These are phyloP conservation scores for Alternaria burnsii DNA, from an alignment of 2,329 filamentous ascomycete species.

Conservation along the genomic window DNA sequence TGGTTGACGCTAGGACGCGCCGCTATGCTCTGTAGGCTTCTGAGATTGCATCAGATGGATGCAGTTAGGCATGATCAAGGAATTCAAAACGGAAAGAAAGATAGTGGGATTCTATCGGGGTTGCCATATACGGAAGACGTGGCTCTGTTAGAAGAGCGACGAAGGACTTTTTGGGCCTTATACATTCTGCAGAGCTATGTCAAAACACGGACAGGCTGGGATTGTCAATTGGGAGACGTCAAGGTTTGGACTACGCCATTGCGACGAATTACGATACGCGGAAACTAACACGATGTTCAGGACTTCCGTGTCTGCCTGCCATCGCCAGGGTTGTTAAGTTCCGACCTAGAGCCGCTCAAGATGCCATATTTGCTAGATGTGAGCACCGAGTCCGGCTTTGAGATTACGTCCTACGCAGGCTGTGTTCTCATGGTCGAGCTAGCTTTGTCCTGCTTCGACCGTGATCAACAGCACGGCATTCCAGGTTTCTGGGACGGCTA, in stretches of 20 bases:
- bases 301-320: too few relatives aligned
- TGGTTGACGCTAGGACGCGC: constrained; percentile 7
- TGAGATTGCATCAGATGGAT: constrained; percentile 1
- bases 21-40: constrained; percentile 6
- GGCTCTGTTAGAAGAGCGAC: constrained; percentile 2
- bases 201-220: constrained; percentile 1
- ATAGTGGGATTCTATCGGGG: background rate
- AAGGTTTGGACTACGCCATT: background rate
- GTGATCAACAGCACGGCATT: too few relatives aligned
- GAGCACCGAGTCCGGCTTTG: too few relatives aligned
- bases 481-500: too few relatives aligned
- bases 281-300: too few relatives aligned
- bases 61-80: background rate
- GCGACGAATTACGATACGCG: too few relatives aligned
- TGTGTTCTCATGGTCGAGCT: too few relatives aligned
- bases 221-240: background rate
- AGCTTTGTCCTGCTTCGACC: too few relatives aligned
- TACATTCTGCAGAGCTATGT: constrained; percentile 11
- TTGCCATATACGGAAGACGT: background rate
- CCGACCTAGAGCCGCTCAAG: too few relatives aligned
- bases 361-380: too few relatives aligned
- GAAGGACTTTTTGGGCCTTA: constrained; percentile 6
- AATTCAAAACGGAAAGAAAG: background rate
- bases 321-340: too few relatives aligned
- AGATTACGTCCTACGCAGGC: too few relatives aligned